Evolutionary conservation across 768 basidiomycete genomes (phyloP), one percentile per base, ranked within the genome.

Genomic region (Fomitopsis pulvina): DNA sequence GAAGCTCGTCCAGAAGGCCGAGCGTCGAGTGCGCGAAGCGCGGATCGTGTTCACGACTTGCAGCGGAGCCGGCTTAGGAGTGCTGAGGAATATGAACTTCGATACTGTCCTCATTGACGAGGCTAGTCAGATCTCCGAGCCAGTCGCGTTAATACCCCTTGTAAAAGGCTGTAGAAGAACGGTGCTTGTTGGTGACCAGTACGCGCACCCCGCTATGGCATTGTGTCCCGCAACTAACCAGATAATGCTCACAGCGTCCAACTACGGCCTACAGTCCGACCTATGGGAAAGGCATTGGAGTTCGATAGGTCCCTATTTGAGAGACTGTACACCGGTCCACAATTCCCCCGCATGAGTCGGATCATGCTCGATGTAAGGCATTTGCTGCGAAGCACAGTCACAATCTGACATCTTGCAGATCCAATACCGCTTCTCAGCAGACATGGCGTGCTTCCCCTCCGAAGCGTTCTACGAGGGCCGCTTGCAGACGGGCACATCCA

Each of bases 121-220:
- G 55, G 83, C 83, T 0, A 85, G 82, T 0, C 83, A 85, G 58
- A 76, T 85, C 8, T 84, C 81, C 0, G 84, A 86, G 54, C 79
- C 82, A 2, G 74, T 73, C 44, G 76, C 82, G 0, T 67, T 85
- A 29, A 83, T 85, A 27, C 82, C 84, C 0, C 67, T 86, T 3
- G 80, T 83, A 9, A 85, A 85, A 58, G 83, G 81, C 2, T 74
- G 78, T 39, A 63, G 66, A 42, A 66, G 73, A 42, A 82, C 78
- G 0, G 73, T 85, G 4, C 65, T 86, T 11, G 83, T 85, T 3
- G 84, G 84, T 9, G 82, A 85, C 56, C 83, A 85, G 84, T 86
- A 56, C 68, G 80, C 68, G 14, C 20, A 20, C 37, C 41, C 2
- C n/a, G 14, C 18, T 48, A n/a, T n/a, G n/a, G n/a, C 47, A 14